phyloP scores from a whole-genome alignment of 305 asterid species.

The Coffea humblotiana region DNA sequence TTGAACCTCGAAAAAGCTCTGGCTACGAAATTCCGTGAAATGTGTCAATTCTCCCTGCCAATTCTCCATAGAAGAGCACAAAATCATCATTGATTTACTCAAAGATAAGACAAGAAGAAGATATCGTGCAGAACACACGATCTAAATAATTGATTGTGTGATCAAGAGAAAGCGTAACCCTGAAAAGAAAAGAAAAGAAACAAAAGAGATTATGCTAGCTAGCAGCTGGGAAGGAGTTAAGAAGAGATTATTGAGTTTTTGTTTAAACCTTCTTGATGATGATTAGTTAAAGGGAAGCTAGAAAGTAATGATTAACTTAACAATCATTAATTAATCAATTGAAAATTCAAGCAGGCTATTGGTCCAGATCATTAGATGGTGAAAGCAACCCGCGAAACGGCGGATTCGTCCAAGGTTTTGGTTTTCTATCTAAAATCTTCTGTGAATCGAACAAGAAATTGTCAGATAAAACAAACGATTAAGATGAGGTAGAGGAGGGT shows the following conservation, averaged over 20 bases:
- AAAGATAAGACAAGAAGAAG: no score
- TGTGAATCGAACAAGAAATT: background rate
- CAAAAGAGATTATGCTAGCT: no score
- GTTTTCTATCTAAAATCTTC: background rate
- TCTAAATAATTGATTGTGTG: background rate
- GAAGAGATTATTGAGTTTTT: background rate
- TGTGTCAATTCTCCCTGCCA: no score
- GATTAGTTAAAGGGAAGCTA: background rate
- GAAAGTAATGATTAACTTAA: background rate
- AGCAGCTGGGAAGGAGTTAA: no score
- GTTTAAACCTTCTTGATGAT: background rate
- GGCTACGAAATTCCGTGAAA: no score
- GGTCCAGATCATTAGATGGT: background rate
- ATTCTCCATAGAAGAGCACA: no score
- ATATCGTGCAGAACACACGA: background rate
- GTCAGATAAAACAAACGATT: background rate
- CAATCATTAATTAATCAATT: background rate
- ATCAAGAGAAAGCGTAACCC: background rate
- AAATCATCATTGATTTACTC: no score
- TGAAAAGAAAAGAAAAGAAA: no score
- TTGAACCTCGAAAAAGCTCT: no score
- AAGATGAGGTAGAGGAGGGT: background rate
- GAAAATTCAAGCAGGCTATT: background rate
- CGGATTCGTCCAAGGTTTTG: background rate
- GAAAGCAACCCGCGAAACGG: background rate